Evolutionary conservation across 2,329 filamentous ascomycete genomes (phyloP).

Genomic region (Coleophoma eucalyptorum): DNA sequence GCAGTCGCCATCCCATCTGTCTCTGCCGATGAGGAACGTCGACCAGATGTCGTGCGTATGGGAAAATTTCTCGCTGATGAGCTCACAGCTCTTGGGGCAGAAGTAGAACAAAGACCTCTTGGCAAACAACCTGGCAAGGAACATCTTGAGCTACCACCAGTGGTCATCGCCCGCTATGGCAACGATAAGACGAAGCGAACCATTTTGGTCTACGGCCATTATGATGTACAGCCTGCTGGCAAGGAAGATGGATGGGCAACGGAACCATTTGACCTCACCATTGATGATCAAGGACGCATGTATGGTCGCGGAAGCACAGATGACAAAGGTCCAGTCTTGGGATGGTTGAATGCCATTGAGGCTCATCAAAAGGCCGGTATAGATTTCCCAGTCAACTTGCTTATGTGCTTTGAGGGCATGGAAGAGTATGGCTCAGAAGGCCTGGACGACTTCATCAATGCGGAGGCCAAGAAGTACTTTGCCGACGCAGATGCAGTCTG

Average conservation of each 20-base stretch:
- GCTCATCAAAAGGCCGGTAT: conserved; percentile 93
- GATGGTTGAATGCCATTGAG: conserved; percentile 97
- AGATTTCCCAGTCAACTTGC: conserved; percentile 93
- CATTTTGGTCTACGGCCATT: conserved; percentile 96
- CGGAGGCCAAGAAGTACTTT: conserved; percentile 91
- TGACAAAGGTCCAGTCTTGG: conserved; percentile 95
- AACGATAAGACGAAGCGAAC: conserved; percentile 90
- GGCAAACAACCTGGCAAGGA: conserved; percentile 92
- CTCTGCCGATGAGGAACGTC: conserved; percentile 84
- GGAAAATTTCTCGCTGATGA: conserved; percentile 84
- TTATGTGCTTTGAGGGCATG: conserved; percentile 99
- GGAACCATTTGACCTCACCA: conserved; percentile 83
- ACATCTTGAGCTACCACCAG: conserved; percentile 85
- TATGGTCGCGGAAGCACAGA: conserved; percentile 93
- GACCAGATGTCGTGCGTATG: conserved; percentile 94
- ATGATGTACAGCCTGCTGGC: conserved; percentile 94
- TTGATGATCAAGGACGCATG: conserved; percentile 93
- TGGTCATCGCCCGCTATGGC: conserved; percentile 88
- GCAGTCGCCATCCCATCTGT: conserved; percentile 96
- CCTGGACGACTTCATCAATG: conserved; percentile 88
- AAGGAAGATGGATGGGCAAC: conserved; percentile 95
- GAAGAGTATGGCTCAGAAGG: conserved; percentile 98
- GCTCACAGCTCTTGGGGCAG: conserved; percentile 78
- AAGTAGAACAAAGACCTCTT: conserved; percentile 80
- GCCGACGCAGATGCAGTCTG: conserved; percentile 94